Conservation (phyloP, 1,284 basidiomycete genomes). For the Laetiporus sulphureus region DNA sequence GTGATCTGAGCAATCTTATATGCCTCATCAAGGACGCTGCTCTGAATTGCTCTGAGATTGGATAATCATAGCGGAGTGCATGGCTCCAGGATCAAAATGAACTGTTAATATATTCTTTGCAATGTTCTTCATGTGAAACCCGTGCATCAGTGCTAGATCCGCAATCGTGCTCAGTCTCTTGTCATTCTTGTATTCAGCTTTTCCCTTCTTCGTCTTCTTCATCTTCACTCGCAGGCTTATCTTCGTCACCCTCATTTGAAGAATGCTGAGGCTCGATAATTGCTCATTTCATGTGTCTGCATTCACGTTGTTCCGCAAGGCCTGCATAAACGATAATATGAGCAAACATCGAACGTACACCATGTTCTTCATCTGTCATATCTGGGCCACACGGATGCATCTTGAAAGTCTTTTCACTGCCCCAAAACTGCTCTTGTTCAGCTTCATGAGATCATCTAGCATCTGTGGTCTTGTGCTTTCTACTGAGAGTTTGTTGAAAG, state of each 20-base stretch:
- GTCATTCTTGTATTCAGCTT: slow-evolving; percentile 23
- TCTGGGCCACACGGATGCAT: slow-evolving; percentile 12
- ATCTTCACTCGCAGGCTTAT: slow-evolving; percentile 3
- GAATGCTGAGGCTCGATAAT: slow-evolving; percentile 35
- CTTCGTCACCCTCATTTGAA: slow-evolving; percentile 8
- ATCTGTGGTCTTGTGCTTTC: slow-evolving; percentile 1
- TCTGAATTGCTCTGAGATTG: slow-evolving; percentile 38
- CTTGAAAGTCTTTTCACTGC: no score
- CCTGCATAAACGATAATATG: slow-evolving; percentile 21
- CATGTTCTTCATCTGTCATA: slow-evolving; percentile 21
- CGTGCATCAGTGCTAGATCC: slow-evolving; percentile 69
- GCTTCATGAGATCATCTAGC: slow-evolving; percentile 1
- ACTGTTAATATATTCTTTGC: slow-evolving; percentile 69
- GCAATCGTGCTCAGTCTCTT: slow-evolving; percentile 31
- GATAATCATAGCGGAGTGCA: slow-evolving; percentile 1
- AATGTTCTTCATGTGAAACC: slow-evolving; percentile 64
- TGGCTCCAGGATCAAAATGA: slow-evolving; percentile 12
- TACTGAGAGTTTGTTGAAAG: neutral
- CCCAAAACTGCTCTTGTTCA: no score
- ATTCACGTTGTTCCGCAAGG: slow-evolving; percentile 27
- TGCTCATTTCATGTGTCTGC: slow-evolving; percentile 29
- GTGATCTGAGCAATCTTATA: no score
- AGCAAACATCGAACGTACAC: slow-evolving; percentile 25
- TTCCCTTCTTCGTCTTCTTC: slow-evolving; percentile 20
- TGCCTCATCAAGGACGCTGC: slow-evolving; percentile 45